phyloP scores from a whole-genome alignment of 495 filamentous ascomycete species.

The Penicillium malachiteum region DNA sequence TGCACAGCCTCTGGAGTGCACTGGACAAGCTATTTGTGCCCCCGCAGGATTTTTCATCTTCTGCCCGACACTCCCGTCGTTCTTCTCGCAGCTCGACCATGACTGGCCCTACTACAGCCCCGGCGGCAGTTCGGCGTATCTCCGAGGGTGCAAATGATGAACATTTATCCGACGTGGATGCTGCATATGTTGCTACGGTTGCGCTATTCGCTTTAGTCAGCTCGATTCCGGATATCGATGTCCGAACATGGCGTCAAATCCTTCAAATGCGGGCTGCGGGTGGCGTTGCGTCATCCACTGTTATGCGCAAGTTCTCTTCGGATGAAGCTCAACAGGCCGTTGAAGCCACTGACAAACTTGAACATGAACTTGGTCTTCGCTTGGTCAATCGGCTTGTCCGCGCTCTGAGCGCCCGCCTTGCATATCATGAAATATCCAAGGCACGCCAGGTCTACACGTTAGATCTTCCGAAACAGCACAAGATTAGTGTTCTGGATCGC shows the following conservation, averaged over 20 bases:
- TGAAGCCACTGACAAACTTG: conserved; percentile 52
- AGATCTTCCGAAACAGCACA: conserved; percentile 32
- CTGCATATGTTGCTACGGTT: conserved; percentile 56
- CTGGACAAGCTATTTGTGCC: conserved; percentile 66
- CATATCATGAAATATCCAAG: conserved; percentile 53
- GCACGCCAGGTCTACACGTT: conserved; percentile 36
- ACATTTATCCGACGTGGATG: conserved; percentile 52
- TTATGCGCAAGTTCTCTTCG: conserved; percentile 36
- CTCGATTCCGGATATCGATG: conserved; percentile 45
- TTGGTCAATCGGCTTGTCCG: conserved; percentile 54
- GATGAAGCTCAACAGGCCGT: conserved; percentile 31
- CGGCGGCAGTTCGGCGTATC: conserved; percentile 27
- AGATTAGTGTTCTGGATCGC: conserved; percentile 36
- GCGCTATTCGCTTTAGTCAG: conserved; percentile 57
- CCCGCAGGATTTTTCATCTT: conserved; percentile 52
- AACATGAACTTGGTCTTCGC: conserved; percentile 59
- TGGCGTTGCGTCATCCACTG: conserved; percentile 47
- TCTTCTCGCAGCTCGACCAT: conserved; percentile 37
- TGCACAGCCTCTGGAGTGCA: conserved; percentile 76
- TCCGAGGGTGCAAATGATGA: conserved; percentile 31
- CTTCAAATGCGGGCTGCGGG: conserved; percentile 54
- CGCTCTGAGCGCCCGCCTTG: conserved; percentile 51
- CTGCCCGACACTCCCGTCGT: conserved; percentile 34
- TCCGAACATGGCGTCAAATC: conserved; percentile 50
- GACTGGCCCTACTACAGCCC: conserved; percentile 17